phyloP scores from a whole-genome alignment of 2,329 filamentous ascomycete genomes.

The Aspergillus sojae region DNA sequence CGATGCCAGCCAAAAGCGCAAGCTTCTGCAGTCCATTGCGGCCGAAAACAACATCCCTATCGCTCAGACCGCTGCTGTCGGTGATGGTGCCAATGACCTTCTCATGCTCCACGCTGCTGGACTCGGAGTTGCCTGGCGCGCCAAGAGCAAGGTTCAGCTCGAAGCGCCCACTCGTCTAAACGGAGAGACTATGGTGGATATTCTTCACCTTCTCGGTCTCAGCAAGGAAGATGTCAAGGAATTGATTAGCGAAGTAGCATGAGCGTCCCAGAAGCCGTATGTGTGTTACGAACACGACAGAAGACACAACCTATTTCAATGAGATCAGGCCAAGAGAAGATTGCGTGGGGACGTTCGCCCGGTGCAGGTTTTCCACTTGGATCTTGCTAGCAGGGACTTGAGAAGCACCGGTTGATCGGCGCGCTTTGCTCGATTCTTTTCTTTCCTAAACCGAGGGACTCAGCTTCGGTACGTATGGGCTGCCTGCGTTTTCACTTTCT shows the following conservation, averaged over 20 bases:
- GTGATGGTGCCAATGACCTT: conserved; percentile 67
- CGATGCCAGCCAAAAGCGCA: conserved; percentile 60
- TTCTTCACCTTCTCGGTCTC: conserved; percentile 61
- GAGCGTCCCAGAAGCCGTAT: not conserved
- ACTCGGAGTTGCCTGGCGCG: conserved; percentile 65
- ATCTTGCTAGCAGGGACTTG: conserved; percentile 11
- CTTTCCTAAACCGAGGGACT: not conserved
- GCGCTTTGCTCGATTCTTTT: not conserved
- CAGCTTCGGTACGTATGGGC: not conserved
- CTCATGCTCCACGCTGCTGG: conserved; percentile 66
- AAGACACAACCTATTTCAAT: not conserved
- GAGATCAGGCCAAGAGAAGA: not conserved
- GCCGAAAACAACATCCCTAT: conserved; percentile 56
- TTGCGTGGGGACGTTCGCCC: conserved; percentile 1
- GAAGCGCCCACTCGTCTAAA: conserved; percentile 64
- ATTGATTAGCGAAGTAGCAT: conserved; percentile 32
- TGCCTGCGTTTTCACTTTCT: not conserved
- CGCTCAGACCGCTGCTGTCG: conserved; percentile 60
- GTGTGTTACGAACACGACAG: not conserved
- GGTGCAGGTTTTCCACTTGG: conserved; percentile 6
- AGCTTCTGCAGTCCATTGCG: conserved; percentile 58
- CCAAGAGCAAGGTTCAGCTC: conserved; percentile 65
- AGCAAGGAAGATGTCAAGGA: conserved; percentile 53
- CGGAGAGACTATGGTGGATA: conserved; percentile 58
- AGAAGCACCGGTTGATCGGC: conserved; percentile 3